Evolutionary conservation across 2,329 filamentous ascomycete species (phyloP), one percentile per base, ranked within the genome.

Genomic region (Fusarium virguliforme): DNA sequence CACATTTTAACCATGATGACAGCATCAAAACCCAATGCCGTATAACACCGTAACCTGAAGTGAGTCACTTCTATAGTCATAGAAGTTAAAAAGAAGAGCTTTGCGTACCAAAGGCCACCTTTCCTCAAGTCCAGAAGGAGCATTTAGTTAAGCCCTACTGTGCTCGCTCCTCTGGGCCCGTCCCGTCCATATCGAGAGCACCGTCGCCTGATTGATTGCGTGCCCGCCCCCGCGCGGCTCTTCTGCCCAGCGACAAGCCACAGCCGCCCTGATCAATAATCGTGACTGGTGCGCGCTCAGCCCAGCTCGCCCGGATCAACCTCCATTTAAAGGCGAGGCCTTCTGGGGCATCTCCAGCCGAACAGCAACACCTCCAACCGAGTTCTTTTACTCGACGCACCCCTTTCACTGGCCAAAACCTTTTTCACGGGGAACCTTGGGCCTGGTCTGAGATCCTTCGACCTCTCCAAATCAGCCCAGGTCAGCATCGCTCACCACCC

Each of bases 221-320:
- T 48, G 40, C 32, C 34, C 38, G 30, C 55, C 43, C 30, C 59
- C 34, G 62, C 34, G 62, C 34, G 40, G 54, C 43, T 46, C 48
- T 63, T 48, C 43, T 69, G 38, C 72, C 58, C 60, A 72, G 70
- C 38, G 60, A 22, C 61, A 61, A 18, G 35, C 32, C 41, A 48
- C 43, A 28, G 32, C 32, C 59, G 57, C 65, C 61, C 53, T 71
- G 64, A 69, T 71, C 68, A 71, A 56, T 37, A 59, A 57, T 40
- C 57, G 18, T 64, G 38, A n/a, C 43, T 38, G 40, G 30, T 38
- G 60, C 43, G 28, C 50, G 30, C 30, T 26, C 55, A 54, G 18
- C 18, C 28, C 24, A 48, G 43, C 43, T 28, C 8, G 37, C 46
- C 26, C 46, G 48, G 32, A 30, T n/a, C 38, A 26, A 48, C 30